phyloP scores from a whole-genome alignment of 1,284 basidiomycete genomes.

The Thecaphora thlaspeos region DNA sequence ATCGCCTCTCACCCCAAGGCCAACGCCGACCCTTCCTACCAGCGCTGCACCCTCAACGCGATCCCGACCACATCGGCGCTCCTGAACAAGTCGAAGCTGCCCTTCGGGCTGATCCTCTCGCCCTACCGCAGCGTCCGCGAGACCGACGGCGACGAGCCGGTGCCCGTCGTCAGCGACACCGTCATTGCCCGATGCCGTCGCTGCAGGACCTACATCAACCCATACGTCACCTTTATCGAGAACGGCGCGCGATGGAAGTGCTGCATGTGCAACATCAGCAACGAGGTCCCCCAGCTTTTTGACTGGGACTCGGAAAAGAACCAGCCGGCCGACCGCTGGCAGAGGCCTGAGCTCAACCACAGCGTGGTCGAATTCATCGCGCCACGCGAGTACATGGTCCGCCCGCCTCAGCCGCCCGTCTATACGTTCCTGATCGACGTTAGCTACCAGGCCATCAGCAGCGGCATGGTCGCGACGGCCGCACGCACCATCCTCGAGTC shows the following conservation, averaged over 20 bases:
- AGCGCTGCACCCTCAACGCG: slow-evolving; percentile 86
- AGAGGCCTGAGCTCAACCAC: slow-evolving; percentile 87
- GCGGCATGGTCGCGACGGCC: slow-evolving; percentile 93
- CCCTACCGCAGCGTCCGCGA: slow-evolving; percentile 78
- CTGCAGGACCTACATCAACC: slow-evolving; percentile 98
- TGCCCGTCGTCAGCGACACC: slow-evolving; percentile 86
- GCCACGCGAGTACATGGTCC: slow-evolving; percentile 97
- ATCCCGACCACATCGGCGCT: slow-evolving; percentile 90
- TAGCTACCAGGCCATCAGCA: slow-evolving; percentile 75
- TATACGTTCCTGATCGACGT: slow-evolving; percentile 98
- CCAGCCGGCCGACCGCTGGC: slow-evolving; percentile 92
- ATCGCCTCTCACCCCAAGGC: slow-evolving; percentile 77
- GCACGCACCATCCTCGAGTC: slow-evolving; percentile 93
- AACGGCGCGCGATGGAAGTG: slow-evolving; percentile 99
- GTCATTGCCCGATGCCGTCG: slow-evolving; percentile 96
- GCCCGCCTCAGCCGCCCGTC: slow-evolving; percentile 93
- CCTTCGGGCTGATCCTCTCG: slow-evolving; percentile 83
- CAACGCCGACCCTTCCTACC: slow-evolving; percentile 87
- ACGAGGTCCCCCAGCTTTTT: slow-evolving; percentile 97
- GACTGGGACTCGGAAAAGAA: slow-evolving; percentile 96
- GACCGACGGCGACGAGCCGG: slow-evolving; percentile 65
- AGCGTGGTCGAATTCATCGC: slow-evolving; percentile 94
- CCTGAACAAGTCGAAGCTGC: slow-evolving; percentile 88
- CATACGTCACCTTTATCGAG: slow-evolving; percentile 97
- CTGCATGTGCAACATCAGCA: slow-evolving; percentile 97